Evolutionary conservation across 2,329 filamentous ascomycete genomes (phyloP).

Genomic region (Penicillium palitans): DNA sequence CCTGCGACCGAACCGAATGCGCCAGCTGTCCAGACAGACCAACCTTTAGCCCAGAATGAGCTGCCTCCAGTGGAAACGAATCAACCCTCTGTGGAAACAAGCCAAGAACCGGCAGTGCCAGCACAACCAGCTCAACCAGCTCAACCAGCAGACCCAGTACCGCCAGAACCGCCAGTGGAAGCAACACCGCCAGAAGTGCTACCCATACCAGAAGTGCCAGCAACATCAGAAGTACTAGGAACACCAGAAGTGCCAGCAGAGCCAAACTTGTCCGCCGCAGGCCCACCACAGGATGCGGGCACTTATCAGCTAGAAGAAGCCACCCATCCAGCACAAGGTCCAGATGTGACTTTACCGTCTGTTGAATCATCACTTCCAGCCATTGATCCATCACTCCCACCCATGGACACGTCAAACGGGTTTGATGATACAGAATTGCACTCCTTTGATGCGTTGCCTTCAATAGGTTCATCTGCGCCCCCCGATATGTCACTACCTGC

Average conservation of each 20-base stretch:
- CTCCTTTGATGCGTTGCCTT: constrained; percentile 25
- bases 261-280: background rate
- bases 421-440: constrained; percentile 29
- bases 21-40: constrained; percentile 15
- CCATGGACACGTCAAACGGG: constrained; percentile 27
- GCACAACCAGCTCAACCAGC: background rate
- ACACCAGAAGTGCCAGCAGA: constrained; percentile 2
- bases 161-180: background rate
- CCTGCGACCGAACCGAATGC: constrained; percentile 18
- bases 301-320: constrained; percentile 2
- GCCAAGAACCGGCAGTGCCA: background rate
- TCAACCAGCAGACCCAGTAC: background rate
- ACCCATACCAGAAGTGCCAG: background rate
- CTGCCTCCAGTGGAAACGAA: constrained; percentile 18
- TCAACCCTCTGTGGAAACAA: constrained; percentile 1
- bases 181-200: background rate
- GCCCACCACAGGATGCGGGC: constrained; percentile 1
- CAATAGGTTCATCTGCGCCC: constrained; percentile 22
- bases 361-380: constrained; percentile 28
- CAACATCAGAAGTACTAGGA: background rate
- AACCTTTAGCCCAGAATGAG: constrained; percentile 21
- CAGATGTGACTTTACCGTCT: constrained; percentile 17
- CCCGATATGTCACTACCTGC: constrained; percentile 26
- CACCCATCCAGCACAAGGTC: background rate
- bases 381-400: constrained; percentile 24